Conservation (phyloP, 768 basidiomycete species). For the Russula griseocarnosa region DNA sequence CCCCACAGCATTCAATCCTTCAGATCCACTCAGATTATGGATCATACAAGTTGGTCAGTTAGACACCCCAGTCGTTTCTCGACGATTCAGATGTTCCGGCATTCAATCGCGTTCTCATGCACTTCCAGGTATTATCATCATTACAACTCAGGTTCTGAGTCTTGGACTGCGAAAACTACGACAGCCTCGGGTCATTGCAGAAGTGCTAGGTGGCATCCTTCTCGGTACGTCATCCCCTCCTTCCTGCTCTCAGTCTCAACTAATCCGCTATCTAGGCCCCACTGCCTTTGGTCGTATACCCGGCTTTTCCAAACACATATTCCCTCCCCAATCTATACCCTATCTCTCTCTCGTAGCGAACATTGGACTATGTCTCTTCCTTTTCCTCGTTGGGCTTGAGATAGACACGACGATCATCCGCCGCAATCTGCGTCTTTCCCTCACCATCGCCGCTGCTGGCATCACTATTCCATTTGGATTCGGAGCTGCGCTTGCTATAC, state of each 20-base stretch:
- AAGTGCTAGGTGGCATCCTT: constrained; percentile 86
- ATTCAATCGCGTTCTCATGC: neutral
- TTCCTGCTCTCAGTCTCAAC: neutral
- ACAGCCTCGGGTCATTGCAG: constrained; percentile 84
- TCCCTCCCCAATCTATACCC: constrained; percentile 64
- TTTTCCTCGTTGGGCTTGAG: constrained; percentile 91
- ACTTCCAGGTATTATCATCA: constrained; percentile 69
- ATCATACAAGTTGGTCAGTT: constrained; percentile 71
- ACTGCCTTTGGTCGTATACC: constrained; percentile 79
- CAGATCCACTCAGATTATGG: constrained; percentile 73
- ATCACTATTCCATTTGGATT: constrained; percentile 86
- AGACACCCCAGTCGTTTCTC: neutral
- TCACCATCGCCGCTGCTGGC: constrained; percentile 72
- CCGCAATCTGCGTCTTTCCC: constrained; percentile 66
- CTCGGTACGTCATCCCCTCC: constrained; percentile 46
- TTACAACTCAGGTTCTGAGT: constrained; percentile 71
- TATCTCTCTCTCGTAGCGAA: constrained; percentile 85
- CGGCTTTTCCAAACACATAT: constrained; percentile 81
- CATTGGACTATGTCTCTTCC: constrained; percentile 82
- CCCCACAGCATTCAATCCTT: constrained; percentile 58
- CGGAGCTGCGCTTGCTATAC: constrained; percentile 64
- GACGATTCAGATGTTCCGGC: neutral
- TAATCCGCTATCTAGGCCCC: constrained; percentile 33
- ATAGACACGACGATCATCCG: constrained; percentile 78
- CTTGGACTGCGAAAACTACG: constrained; percentile 63